These are phyloP conservation scores for Volvox africanus DNA, from an alignment of 139 green algal genomes.

Conservation along the genomic window DNA sequence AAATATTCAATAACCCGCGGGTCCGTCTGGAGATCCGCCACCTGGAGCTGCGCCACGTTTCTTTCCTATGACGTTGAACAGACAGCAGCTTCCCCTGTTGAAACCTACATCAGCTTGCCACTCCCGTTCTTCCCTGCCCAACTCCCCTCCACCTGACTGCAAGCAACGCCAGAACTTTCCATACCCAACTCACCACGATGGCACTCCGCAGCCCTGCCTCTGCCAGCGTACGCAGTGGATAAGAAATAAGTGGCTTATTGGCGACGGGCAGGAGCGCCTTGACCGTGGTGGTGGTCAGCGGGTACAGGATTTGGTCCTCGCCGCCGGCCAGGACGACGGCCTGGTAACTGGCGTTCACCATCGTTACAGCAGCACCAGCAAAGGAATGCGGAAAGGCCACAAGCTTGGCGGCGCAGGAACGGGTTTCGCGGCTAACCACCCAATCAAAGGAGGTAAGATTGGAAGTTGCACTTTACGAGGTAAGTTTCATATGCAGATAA, in stretches of 20 bases:
- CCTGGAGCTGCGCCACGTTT: too few relatives aligned
- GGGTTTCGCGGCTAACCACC: not conserved
- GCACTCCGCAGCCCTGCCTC: constrained; percentile 76
- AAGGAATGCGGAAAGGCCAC: too few relatives aligned
- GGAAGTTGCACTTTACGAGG: too few relatives aligned
- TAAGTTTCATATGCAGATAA: too few relatives aligned
- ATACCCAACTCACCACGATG: constrained; percentile 73
- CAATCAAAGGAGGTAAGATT: not conserved
- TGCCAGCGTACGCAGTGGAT: constrained; percentile 75
- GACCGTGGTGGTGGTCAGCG: constrained; percentile 70
- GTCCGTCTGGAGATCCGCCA: too few relatives aligned
- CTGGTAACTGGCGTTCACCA: constrained; percentile 56
- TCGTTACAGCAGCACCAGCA: not conserved
- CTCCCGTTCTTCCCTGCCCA: too few relatives aligned
- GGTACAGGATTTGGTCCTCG: constrained; percentile 70
- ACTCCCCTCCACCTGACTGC: too few relatives aligned
- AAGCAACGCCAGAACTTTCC: too few relatives aligned
- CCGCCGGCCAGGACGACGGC: constrained; percentile 79
- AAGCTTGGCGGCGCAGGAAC: constrained; percentile 17
- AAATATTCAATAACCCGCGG: too few relatives aligned
- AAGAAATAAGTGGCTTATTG: constrained; percentile 83
- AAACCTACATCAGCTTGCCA: too few relatives aligned
- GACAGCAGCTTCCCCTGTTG: too few relatives aligned
- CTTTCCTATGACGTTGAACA: too few relatives aligned
- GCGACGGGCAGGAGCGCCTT: constrained; percentile 85